Evolutionary conservation across 345 rosid species (phyloP).

Genomic region (Draba incana): DNA sequence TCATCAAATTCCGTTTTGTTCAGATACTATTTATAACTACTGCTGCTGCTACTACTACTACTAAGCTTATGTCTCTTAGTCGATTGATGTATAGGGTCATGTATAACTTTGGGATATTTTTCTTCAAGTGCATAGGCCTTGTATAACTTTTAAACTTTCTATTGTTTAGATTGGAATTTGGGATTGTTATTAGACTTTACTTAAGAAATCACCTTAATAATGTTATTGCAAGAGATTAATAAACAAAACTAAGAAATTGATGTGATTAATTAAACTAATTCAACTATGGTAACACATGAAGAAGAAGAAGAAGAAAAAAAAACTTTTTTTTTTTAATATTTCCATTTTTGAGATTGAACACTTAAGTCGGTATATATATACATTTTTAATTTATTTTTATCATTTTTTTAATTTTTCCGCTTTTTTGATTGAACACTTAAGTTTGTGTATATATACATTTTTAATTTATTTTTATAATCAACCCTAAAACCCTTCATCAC

Average conservation of each 20-base stretch:
- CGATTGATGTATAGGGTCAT: slow-evolving; percentile 35
- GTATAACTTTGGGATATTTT: slow-evolving; percentile 32
- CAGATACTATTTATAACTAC: not conserved
- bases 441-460: not conserved
- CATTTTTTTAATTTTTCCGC: not conserved
- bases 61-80: slow-evolving; percentile 28
- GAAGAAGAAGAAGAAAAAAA: not conserved
- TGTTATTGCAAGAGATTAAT: not conserved
- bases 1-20: slow-evolving; percentile 32
- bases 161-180: slow-evolving; percentile 27
- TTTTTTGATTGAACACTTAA: not conserved
- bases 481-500: slow-evolving; percentile 26
- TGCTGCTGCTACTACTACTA: not conserved
- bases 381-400: too few species aligned
- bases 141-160: slow-evolving; percentile 28
- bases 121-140: slow-evolving; percentile 28
- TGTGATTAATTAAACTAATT: not conserved
- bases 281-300: too few species aligned
- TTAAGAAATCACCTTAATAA: not conserved
- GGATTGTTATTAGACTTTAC: slow-evolving; percentile 3
- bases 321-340: not conserved
- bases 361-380: not conserved
- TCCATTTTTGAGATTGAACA: not conserved
- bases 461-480: not conserved
- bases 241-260: not conserved